phyloP scores from a whole-genome alignment of 2,329 filamentous ascomycete species.

The Fusarium denticulatum region DNA sequence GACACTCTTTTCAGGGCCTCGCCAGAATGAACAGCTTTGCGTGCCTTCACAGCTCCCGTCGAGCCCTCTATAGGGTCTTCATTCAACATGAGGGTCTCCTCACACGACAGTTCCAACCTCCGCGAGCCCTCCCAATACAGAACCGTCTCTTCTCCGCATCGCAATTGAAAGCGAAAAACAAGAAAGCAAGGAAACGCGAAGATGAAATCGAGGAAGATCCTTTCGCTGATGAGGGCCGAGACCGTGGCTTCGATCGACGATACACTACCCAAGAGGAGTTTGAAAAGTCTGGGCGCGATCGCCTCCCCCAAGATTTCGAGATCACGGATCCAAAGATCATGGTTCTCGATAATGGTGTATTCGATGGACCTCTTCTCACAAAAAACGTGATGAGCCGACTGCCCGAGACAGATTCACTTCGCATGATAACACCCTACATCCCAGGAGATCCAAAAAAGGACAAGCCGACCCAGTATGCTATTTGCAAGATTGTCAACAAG shows the following conservation, averaged over 20 bases:
- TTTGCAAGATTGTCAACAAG: conserved; percentile 78
- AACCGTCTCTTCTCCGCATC: conserved; percentile 27
- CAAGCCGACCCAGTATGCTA: conserved; percentile 54
- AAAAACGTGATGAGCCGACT: conserved; percentile 53
- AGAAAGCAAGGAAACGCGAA: neutral
- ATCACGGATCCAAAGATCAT: conserved; percentile 56
- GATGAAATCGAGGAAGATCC: neutral
- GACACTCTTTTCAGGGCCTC: neutral
- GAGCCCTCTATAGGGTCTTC: conserved; percentile 60
- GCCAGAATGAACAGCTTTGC: conserved; percentile 51
- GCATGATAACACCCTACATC: conserved; percentile 53
- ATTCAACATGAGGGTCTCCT: conserved; percentile 47
- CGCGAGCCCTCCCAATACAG: conserved; percentile 18
- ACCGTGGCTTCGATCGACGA: conserved; percentile 44
- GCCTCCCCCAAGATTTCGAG: conserved; percentile 55
- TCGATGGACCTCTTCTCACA: conserved; percentile 53
- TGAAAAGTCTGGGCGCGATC: conserved; percentile 49
- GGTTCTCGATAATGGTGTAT: conserved; percentile 52
- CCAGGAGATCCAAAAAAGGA: conserved; percentile 43
- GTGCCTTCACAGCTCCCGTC: conserved; percentile 57
- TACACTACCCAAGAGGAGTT: conserved; percentile 50
- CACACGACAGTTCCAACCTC: conserved; percentile 34
- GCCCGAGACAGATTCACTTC: conserved; percentile 52
- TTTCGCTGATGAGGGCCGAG: conserved; percentile 30
- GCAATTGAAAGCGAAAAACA: conserved; percentile 10